These are phyloP conservation scores for Leishmania mexicana DNA, from an alignment of 208 protist genomes.

Conservation along the genomic window DNA sequence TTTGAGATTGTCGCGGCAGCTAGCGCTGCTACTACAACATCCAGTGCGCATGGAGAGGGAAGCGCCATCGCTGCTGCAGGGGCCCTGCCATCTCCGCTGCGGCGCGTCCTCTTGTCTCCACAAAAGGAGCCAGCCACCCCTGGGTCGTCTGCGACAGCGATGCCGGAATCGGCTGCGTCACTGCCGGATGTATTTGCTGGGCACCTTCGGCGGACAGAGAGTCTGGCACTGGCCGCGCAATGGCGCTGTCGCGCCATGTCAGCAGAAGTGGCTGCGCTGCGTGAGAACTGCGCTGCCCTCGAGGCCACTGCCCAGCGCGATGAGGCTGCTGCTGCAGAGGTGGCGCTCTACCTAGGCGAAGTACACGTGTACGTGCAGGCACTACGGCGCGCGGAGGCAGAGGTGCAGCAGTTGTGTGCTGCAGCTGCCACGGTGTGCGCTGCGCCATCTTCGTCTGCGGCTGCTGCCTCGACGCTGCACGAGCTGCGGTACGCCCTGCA, in stretches of 20 bases:
- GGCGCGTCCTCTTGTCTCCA: slow-evolving; percentile 2
- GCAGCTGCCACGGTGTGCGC: background rate
- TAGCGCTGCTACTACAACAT: background rate
- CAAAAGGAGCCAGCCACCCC: background rate
- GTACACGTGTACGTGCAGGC: slow-evolving; percentile 36
- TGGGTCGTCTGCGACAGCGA: background rate
- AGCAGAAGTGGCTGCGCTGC: slow-evolving; percentile 24
- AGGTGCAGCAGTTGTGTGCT: slow-evolving; percentile 15
- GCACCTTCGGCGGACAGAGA: slow-evolving; percentile 27
- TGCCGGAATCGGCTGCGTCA: background rate
- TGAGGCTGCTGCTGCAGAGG: slow-evolving; percentile 11
- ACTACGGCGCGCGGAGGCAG: slow-evolving; percentile 21
- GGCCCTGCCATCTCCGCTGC: background rate
- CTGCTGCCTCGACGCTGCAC: slow-evolving; percentile 1
- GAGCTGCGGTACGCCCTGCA: slow-evolving; percentile 13
- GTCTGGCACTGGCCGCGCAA: slow-evolving; percentile 22
- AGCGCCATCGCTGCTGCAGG: background rate
- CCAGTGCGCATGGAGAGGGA: background rate
- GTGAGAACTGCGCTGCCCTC: slow-evolving; percentile 7
- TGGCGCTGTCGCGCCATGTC: slow-evolving; percentile 7
- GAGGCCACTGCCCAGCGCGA: slow-evolving; percentile 1
- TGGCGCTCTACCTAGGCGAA: slow-evolving; percentile 14
- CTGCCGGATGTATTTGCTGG: slow-evolving; percentile 6
- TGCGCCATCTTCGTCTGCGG: background rate
- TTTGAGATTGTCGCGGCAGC: slow-evolving; percentile 8